Base-by-base conservation (phyloP, 441 rosid species). In the Aleurites moluccanus region DNA sequence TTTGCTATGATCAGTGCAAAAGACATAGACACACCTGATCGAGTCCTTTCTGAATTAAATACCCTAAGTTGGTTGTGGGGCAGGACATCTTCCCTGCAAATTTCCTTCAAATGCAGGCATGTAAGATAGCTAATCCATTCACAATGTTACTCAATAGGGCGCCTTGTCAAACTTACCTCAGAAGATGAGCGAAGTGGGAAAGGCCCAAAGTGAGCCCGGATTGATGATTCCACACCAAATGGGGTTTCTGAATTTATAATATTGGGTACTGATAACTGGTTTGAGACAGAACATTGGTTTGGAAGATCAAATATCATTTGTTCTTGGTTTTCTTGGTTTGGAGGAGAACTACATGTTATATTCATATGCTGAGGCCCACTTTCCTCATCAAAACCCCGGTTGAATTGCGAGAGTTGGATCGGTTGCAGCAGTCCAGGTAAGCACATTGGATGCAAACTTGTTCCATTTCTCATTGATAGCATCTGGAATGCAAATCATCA, bases 391-490 rank as follows among this genome's bases (percentile, higher is more conserved):
- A 78, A 73, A 49, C 75, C 76, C 14, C 56, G 72, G 79, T 83
- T 81, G 67, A 81, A 63, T 67, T 85, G 85, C 15, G 89, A 65
- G 63, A 81, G 73, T 42, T 83, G 92, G 61, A 87, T 70, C n/a
- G n/a, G n/a, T n/a, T 83, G 90, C 71, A 82, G 75, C 20, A 78
- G 52, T 72, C 87, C 93, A 25, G 97, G 91, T 71, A 92, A 77
- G 76, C 84, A 82, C 86, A 88, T 38, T 10, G 95, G 92, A 73
- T 85, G 88, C 60, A 90, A 85, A 69, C 84, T 87, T 40, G 89
- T 35, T 72, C 97, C 98, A 66, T 91, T 93, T 78, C 90, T 89
- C 90, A 90, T 74, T 23, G 97, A 86, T 69, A 92, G 71, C 92
- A 90, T 89, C 97, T 92, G 83, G 55, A 77, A 77, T 25, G 64